phyloP scores from a whole-genome alignment of 306 rosid species.

The Acacia crassicarpa region DNA sequence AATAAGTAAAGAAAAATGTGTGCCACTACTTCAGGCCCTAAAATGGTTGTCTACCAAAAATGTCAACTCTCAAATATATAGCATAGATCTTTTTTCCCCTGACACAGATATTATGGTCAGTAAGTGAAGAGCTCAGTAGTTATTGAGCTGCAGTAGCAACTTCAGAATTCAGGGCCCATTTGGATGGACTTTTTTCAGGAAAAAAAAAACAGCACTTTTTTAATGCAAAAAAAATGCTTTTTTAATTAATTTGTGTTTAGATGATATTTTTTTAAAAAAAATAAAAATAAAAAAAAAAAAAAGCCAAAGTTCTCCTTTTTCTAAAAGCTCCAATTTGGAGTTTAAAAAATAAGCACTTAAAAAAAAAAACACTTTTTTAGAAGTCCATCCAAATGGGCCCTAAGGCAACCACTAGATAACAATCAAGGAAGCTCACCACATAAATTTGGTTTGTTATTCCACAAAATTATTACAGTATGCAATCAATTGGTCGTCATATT shows the following conservation, averaged over 20 bases:
- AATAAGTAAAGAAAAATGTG: neutral
- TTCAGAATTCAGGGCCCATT: too few species aligned
- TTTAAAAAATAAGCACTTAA: too few species aligned
- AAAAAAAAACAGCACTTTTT: too few species aligned
- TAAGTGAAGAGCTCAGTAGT: neutral
- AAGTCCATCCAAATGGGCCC: too few species aligned
- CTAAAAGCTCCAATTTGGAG: too few species aligned
- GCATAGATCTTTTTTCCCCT: neutral
- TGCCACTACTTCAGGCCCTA: neutral
- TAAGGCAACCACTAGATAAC: neutral
- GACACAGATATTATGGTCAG: neutral
- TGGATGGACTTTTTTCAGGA: too few species aligned
- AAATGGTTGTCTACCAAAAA: neutral
- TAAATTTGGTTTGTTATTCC: neutral
- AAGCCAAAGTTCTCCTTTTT: too few species aligned
- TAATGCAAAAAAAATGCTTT: too few species aligned
- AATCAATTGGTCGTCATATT: constrained; percentile 3
- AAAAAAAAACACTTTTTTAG: too few species aligned
- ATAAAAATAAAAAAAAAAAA: too few species aligned
- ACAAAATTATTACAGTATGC: neutral
- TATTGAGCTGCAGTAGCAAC: neutral
- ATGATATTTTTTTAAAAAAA: too few species aligned
- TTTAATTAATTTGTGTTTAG: too few species aligned
- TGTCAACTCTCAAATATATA: neutral
- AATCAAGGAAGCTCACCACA: neutral